A percentile compares a stretch with the other conserved stretches of the same genome.
Conservation (phyloP, 1,139 yeast genomes). For the Pichia sp. region DNA sequence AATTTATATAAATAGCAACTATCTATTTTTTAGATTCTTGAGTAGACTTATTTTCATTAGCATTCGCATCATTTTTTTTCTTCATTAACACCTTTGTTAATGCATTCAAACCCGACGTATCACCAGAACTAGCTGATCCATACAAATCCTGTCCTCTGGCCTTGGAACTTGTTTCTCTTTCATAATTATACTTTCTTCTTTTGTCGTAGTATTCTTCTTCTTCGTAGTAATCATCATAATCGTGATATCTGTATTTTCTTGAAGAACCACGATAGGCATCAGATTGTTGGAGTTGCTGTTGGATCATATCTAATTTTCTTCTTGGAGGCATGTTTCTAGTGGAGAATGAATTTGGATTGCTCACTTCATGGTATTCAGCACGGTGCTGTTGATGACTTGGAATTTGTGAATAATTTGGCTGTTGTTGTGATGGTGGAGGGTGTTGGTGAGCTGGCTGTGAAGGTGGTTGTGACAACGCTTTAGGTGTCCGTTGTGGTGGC, state of each 20-base stretch:
- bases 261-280: not conserved
- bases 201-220: slow-evolving; percentile 1
- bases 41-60: not conserved
- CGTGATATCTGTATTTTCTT: not conserved
- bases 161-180: not conserved
- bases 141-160: slow-evolving; percentile 19
- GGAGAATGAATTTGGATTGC: too few species aligned
- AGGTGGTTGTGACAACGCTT: not conserved
- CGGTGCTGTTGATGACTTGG: too few species aligned
- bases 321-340: not conserved
- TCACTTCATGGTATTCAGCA: too few species aligned
- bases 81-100: slow-evolving; percentile 22
- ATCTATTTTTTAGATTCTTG: not conserved
- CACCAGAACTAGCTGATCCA: slow-evolving; percentile 13
- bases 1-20: too few species aligned
- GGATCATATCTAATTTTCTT: not conserved
- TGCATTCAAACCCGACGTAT: slow-evolving; percentile 21
- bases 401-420: too few species aligned
- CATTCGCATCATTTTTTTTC: slow-evolving; percentile 7
- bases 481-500: too few species aligned
- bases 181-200: slow-evolving; percentile 1
- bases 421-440: too few species aligned
- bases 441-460: not conserved
- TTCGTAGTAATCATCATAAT: not conserved
- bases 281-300: not conserved